Conservation (phyloP, 2,329 filamentous ascomycete species). For the Cytospora chrysosperma region DNA sequence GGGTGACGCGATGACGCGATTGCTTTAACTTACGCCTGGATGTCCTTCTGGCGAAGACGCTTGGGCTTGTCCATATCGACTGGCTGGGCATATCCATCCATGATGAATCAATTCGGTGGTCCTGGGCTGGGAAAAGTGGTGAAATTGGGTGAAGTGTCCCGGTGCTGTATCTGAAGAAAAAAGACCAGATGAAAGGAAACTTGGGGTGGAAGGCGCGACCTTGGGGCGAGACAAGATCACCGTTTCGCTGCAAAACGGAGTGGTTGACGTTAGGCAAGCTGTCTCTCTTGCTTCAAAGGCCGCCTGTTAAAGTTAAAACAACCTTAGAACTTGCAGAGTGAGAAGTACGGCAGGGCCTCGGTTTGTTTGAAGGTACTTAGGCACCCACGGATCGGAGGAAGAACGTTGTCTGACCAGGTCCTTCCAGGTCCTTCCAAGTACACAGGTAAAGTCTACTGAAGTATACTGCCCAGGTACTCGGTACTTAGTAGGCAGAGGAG, state of each 20-base stretch:
- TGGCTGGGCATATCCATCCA: background rate
- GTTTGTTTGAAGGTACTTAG: background rate
- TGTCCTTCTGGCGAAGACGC: constrained; percentile 20
- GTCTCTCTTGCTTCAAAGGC: background rate
- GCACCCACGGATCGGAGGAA: background rate
- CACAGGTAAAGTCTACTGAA: too few species aligned
- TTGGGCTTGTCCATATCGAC: constrained; percentile 6
- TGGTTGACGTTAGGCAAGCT: background rate
- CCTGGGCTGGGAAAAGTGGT: background rate
- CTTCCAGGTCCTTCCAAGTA: too few species aligned
- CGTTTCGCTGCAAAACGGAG: background rate
- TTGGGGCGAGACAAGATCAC: background rate
- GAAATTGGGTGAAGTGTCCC: background rate
- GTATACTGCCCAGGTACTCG: background rate
- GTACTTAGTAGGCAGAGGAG: background rate
- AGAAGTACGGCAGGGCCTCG: background rate
- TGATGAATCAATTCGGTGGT: background rate
- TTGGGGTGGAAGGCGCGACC: background rate
- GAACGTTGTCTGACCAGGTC: too few species aligned
- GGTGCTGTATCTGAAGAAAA: background rate
- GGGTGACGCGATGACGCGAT: background rate
- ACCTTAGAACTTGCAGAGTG: background rate
- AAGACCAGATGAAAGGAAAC: background rate
- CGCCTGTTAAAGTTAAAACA: background rate
- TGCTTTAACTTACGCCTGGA: constrained; percentile 19